Base-by-base conservation (phyloP, 129 eudicot genomes). In the Helichrysum umbraculigerum region DNA sequence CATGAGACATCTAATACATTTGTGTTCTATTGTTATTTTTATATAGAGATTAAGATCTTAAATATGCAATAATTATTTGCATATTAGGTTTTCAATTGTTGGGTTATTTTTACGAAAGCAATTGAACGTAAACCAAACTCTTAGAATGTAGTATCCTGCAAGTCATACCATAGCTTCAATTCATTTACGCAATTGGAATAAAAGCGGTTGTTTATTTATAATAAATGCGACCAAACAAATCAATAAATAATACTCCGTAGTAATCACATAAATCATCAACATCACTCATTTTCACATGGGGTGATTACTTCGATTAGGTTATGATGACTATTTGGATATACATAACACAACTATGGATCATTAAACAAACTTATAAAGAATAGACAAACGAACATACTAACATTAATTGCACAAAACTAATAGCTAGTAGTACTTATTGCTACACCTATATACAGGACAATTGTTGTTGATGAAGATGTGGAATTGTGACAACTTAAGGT, bases 211-310 rank as follows among this genome's bases (percentile, higher is more conserved):
- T 65, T 76, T 66, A 20, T 33, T 33, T 44, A 15, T 50, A 76
- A 76, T 21, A 63, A 4, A 9, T 50, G 73, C 19, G 15, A 8
- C n/a, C 58, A 34, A 76, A 51, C 22, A 65, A 57, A 52, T 35
- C 64, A 65, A 32, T 65, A 65, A 50, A 65, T 51, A 51, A 20
- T 21, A n/a, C n/a, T n/a, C n/a, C n/a, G n/a, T n/a, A 76, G 28
- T 25, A 65, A 65, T 47, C 66, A 64, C 56, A 65, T 30, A 28
- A 7, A 62, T 62, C 39, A 44, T 47, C 79, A 62, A 63, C 66
- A 72, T 32, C 66, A 35, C 72, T 19, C 25, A 65, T 65, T 66
- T 41, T 33, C 72, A 42, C 54, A 76, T 76, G 51, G 79, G 66
- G 50, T 64, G 20, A 14, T 66, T 65, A 65, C 56, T 64, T 32